phyloP scores from a whole-genome alignment of 2,329 filamentous ascomycete species.

The Aciculosporium take region DNA sequence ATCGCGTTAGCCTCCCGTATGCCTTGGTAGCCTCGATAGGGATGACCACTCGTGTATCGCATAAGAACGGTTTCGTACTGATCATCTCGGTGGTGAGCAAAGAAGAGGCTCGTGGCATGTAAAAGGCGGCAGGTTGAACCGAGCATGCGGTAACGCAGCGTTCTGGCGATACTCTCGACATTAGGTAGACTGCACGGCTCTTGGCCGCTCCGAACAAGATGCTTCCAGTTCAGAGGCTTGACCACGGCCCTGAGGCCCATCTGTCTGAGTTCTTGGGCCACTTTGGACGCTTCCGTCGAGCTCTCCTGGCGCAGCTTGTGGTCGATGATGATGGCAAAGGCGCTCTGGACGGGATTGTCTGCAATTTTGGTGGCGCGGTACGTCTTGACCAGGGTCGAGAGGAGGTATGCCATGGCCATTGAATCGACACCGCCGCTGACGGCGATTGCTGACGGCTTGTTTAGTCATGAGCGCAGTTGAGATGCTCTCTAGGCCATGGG shows the following conservation, averaged over 20 bases:
- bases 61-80: conserved; percentile 81
- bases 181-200: conserved; percentile 34
- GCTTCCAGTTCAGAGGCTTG: conserved; percentile 32
- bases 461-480: background rate
- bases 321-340: conserved; percentile 39
- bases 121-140: conserved; percentile 42
- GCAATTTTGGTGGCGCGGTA: conserved; percentile 24
- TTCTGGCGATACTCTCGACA: conserved; percentile 65
- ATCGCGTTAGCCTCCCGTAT: conserved; percentile 53
- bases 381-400: conserved; percentile 30
- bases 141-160: conserved; percentile 56
- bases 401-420: conserved; percentile 82
- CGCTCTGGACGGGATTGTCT: conserved; percentile 28
- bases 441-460: conserved; percentile 46
- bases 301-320: conserved; percentile 42
- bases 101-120: conserved; percentile 46
- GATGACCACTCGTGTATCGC: conserved; percentile 55
- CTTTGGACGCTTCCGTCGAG: conserved; percentile 33
- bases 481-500: background rate
- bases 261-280: conserved; percentile 24
- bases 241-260: conserved; percentile 21
- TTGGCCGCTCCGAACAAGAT: conserved; percentile 15
- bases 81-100: conserved; percentile 83
- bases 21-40: conserved; percentile 55
- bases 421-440: conserved; percentile 91